A percentile compares a stretch with the other conserved stretches of the same genome.
These are phyloP conservation scores for Goniomonas avonlea DNA, from an alignment of 78 protist genomes.

Conservation along the genomic window DNA sequence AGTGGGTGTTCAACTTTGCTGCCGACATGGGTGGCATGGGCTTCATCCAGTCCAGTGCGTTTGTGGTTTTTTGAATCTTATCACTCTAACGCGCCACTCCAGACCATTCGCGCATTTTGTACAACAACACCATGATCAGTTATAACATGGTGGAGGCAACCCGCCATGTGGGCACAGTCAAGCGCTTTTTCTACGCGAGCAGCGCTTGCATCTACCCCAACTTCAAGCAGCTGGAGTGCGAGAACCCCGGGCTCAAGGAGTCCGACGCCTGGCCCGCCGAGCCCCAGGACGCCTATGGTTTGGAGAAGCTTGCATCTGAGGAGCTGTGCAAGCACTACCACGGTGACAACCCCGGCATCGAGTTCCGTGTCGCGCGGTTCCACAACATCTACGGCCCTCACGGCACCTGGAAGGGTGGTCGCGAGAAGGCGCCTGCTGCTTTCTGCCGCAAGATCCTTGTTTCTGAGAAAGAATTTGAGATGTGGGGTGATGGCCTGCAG, in stretches of 20 bases:
- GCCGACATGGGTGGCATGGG: constrained; percentile 84
- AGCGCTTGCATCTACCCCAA: constrained; percentile 78
- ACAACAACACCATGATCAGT: constrained; percentile 67
- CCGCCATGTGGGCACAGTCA: constrained; percentile 24
- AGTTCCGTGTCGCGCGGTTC: constrained; percentile 62
- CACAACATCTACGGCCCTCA: constrained; percentile 82
- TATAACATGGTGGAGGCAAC: constrained; percentile 65
- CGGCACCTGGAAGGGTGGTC: constrained; percentile 81
- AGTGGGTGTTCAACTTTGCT: constrained; percentile 62
- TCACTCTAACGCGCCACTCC: no score
- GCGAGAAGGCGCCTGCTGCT: constrained; percentile 88
- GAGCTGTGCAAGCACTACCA: constrained; percentile 38
- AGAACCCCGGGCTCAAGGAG: constrained; percentile 58
- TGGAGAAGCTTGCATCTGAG: constrained; percentile 73
- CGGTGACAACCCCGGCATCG: constrained; percentile 16
- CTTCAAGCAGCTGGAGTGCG: constrained; percentile 41
- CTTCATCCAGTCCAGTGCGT: constrained; percentile 69
- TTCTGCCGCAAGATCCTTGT: constrained; percentile 66
- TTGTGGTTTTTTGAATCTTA: no score
- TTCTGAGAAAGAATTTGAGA: constrained; percentile 42
- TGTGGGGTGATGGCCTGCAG: constrained; percentile 84
- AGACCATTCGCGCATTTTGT: constrained; percentile 56
- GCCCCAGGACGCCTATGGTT: constrained; percentile 80
- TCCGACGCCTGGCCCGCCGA: constrained; percentile 74
- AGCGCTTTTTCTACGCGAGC: constrained; percentile 38